Percentiles rank a stretch among this genome's conserved stretches.
Conservation (phyloP, 2,329 filamentous ascomycete genomes). For the Biscogniauxia mediterranea region DNA sequence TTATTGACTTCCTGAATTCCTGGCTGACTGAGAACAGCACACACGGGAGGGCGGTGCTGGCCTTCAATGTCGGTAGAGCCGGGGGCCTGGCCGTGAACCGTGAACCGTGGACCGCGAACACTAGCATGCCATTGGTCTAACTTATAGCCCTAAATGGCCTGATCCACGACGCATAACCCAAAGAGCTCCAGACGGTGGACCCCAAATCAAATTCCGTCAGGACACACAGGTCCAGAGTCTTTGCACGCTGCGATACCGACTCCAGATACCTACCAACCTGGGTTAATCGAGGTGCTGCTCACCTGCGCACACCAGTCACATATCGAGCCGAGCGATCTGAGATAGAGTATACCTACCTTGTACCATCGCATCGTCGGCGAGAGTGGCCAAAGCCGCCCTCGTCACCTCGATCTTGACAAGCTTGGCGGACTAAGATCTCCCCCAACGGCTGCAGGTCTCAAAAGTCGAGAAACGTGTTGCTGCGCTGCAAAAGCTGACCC, state of each 20-base stretch:
- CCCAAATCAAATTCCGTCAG: background rate
- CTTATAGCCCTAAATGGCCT: constrained; percentile 13
- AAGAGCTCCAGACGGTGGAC: background rate
- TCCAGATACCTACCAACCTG: background rate
- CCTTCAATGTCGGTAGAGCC: constrained; percentile 7
- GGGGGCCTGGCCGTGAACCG: constrained; percentile 3
- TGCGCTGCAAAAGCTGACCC: constrained; percentile 12
- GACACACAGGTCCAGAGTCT: background rate
- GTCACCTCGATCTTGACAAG: constrained; percentile 5
- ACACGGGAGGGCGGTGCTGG: constrained; percentile 19
- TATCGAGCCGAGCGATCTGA: background rate
- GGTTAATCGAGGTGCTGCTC: background rate
- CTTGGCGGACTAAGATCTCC: constrained; percentile 17
- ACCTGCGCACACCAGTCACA: background rate
- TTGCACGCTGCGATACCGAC: background rate
- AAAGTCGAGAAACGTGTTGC: constrained; percentile 13
- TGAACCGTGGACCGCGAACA: too few relatives aligned
- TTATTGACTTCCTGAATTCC: too few relatives aligned
- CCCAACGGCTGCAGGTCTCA: constrained; percentile 25
- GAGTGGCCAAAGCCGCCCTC: background rate
- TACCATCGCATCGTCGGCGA: background rate
- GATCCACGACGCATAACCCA: constrained; percentile 14
- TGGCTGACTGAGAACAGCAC: constrained; percentile 7
- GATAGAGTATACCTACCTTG: background rate
- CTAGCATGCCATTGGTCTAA: constrained; percentile 14